Evolutionary conservation across 305 asterid species (phyloP).

Genomic region (Fraxinus baroniana): DNA sequence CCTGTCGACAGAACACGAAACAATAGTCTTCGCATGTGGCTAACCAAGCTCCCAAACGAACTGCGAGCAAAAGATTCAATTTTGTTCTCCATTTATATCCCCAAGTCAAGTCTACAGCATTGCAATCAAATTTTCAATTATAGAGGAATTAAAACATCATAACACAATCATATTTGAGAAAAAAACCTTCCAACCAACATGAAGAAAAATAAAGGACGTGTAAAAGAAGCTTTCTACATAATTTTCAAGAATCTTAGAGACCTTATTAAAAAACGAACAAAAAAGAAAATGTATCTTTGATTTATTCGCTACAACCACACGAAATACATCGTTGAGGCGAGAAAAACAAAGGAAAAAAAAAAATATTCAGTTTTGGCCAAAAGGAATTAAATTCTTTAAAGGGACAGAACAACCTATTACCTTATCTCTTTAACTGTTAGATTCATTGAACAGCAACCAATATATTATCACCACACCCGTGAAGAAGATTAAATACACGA

Average conservation of each 20-base stretch:
- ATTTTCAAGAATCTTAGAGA: neutral
- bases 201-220: neutral
- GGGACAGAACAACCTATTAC: neutral
- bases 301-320: neutral
- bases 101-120: neutral
- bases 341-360: neutral
- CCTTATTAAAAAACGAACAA: neutral
- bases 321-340: neutral
- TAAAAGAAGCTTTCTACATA: neutral
- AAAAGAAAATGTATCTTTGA: neutral
- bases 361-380: neutral
- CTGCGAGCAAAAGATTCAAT: constrained; percentile 19
- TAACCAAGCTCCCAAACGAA: constrained; percentile 37
- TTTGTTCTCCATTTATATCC: constrained; percentile 32
- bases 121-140: neutral
- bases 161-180: neutral
- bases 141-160: neutral
- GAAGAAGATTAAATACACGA: neutral
- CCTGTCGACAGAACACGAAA: constrained; percentile 55
- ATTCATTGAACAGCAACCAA: neutral
- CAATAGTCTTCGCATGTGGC: constrained; percentile 48
- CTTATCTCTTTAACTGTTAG: neutral
- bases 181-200: neutral
- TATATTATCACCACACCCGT: neutral
- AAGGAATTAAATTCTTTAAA: neutral